Percentiles rank a stretch among this genome's conserved stretches.
Evolutionary conservation across 2,329 filamentous ascomycete species (phyloP).

Genomic region (Colletotrichum salicis): DNA sequence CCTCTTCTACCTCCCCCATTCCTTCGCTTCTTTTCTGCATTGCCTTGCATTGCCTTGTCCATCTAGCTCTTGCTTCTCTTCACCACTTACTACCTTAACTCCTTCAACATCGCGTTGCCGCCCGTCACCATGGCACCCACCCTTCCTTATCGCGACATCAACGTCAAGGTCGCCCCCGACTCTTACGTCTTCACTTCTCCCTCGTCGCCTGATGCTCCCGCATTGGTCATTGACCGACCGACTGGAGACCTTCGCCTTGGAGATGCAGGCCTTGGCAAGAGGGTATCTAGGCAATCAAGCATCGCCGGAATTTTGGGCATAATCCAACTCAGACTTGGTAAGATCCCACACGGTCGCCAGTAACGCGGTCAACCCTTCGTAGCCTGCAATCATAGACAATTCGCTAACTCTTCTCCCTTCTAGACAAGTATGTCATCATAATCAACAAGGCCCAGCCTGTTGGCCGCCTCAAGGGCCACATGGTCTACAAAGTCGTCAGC

Average conservation of each 20-base stretch:
- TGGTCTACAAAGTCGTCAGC: slow-evolving; percentile 91
- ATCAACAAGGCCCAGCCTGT: slow-evolving; percentile 95
- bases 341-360: slow-evolving; percentile 37
- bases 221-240: slow-evolving; percentile 89
- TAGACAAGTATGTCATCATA: slow-evolving; percentile 94
- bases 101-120: slow-evolving; percentile 4
- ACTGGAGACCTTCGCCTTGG: slow-evolving; percentile 89
- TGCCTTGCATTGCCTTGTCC: slow-evolving; percentile 2
- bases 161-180: slow-evolving; percentile 89
- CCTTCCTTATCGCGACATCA: slow-evolving; percentile 92
- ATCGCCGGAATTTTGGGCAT: slow-evolving; percentile 95
- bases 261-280: slow-evolving; percentile 82
- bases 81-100: neutral
- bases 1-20: neutral
- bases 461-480: slow-evolving; percentile 92
- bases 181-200: slow-evolving; percentile 98
- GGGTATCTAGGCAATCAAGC: slow-evolving; percentile 80
- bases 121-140: slow-evolving; percentile 49
- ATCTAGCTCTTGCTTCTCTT: neutral
- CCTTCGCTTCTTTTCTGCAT: slow-evolving; percentile 14
- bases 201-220: slow-evolving; percentile 88
- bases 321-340: slow-evolving; percentile 92
- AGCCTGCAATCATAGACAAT: neutral
- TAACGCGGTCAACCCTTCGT: neutral
- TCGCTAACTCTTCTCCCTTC: slow-evolving; percentile 22